A percentile compares a stretch with the other conserved stretches of the same genome.
phyloP scores from a whole-genome alignment of 164 flowering plant species.

The grape (Vitis vinifera) region ASM3070453v1 NC_081811.1:21504501-21505000 shows the following conservation, averaged over 20 bases:
- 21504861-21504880: conserved; percentile 62
- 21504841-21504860: conserved; percentile 42
- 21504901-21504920: neutral
- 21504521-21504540: no score
- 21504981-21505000: no score
- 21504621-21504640: neutral
- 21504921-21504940: neutral
- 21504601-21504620: neutral
- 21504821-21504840: conserved; percentile 35
- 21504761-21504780: conserved; percentile 2
- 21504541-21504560: neutral
- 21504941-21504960: no score
- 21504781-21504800: neutral
- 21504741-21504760: conserved; percentile 5
- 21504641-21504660: neutral
- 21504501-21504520: no score
- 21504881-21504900: conserved; percentile 79
- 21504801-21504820: neutral
- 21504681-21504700: conserved; percentile 43
- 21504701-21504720: conserved; percentile 13
- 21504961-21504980: no score
- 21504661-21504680: neutral
- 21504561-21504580: neutral
- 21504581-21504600: neutral
- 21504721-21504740: conserved; percentile 5